Evolutionary conservation across 2,329 filamentous ascomycete species (phyloP).

Genomic region (Chrysoporthe deuterocubensis): DNA sequence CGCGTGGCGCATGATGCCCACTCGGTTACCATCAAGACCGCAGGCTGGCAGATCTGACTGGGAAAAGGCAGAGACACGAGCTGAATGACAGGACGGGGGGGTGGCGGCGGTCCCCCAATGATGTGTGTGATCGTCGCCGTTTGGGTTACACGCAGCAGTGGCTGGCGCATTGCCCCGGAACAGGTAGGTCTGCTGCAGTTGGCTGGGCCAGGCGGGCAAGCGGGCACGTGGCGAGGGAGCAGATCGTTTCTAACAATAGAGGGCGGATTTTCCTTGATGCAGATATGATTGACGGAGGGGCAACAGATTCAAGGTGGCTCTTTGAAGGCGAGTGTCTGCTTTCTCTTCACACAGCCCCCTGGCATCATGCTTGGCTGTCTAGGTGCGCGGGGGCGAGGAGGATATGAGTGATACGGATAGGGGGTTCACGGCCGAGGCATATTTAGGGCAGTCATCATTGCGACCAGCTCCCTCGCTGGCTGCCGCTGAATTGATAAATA

Average conservation of each 20-base stretch:
- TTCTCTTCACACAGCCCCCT: neutral
- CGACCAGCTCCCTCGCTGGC: neutral
- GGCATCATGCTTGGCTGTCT: neutral
- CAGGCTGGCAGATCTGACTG: neutral
- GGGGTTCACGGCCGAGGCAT: neutral
- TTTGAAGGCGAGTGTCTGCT: neutral
- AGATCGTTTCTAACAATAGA: neutral
- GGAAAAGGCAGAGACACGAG: too few relatives aligned
- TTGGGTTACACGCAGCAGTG: constrained; percentile 1
- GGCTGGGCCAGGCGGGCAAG: neutral
- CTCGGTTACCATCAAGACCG: neutral
- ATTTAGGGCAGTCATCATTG: neutral
- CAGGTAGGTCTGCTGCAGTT: neutral
- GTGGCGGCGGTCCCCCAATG: too few relatives aligned
- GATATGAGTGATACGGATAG: neutral
- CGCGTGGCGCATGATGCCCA: neutral
- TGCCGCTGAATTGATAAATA: neutral
- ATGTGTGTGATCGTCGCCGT: neutral
- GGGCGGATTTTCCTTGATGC: neutral
- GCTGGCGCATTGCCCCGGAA: neutral
- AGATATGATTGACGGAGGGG: neutral
- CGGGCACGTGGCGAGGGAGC: neutral
- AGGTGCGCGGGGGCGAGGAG: neutral
- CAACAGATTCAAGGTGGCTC: neutral
- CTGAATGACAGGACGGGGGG: too few relatives aligned